Evolutionary conservation across 306 rosid genomes (phyloP), one percentile per base, ranked within the genome.

Genomic region (Bauhinia variegata): DNA sequence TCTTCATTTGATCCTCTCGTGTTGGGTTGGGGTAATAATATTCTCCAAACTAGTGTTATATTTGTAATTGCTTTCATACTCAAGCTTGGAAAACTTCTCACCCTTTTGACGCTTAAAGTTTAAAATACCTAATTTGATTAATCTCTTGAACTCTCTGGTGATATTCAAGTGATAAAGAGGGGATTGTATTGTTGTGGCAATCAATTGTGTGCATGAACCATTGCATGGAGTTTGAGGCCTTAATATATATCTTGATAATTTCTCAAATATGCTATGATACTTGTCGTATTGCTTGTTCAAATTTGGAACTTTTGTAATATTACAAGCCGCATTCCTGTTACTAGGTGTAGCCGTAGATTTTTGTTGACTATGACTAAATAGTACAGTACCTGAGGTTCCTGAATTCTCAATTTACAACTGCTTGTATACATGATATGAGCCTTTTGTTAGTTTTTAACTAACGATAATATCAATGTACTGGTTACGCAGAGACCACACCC

Each of bases 401-500:
- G 66, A 60, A 31, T 66, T 73, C 52, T 70, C 53, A 68, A 55
- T 63, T 65, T 70, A 52, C 61, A 11, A 15, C 16, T 54, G 10
- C 50, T 59, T 53, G 30, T 63, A 14, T 31, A 49, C 18, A 51
- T 39, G 72, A 65, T 64, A 51, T 53, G 70, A 49, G 64, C 51
- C 41, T 30, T 76, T 64, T 60, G 30, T 65, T 51, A 46, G 60
- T 41, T 64, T 19, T 17, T 75, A 54, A 51, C 55, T n/a, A n/a
- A n/a, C n/a, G n/a, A 65, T 75, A 60, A 69, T 49, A 73, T 62
- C 67, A 43, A 63, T 76, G 43, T 67, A 51, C 74, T 58, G 75
- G 60, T 80, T 79, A 48, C 41, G 68, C 96, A 93, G 98, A 93
- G 84, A 74, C 87, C 52, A 93, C 98, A 39, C 98, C 98, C 50